Percentiles rank a stretch among this genome's conserved stretches.
phyloP scores from a whole-genome alignment of 176 grass and related monocot genomes.

The Coix lacrymajobi region DNA sequence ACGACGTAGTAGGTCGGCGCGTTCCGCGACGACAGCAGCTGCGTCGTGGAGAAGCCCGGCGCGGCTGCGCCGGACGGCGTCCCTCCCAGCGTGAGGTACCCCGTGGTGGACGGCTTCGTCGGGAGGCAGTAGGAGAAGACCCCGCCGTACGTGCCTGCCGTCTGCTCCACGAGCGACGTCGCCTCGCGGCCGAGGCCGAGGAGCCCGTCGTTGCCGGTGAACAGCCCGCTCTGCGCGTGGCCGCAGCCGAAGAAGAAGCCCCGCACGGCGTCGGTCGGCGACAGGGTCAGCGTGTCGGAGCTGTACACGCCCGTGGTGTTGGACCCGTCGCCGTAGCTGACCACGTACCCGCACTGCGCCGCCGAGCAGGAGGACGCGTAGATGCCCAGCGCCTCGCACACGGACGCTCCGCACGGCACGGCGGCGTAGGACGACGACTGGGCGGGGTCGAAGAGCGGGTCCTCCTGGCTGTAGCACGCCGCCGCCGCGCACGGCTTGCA shows the following conservation, averaged over 20 bases:
- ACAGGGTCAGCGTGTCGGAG: constrained; percentile 61
- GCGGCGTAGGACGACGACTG: constrained; percentile 70
- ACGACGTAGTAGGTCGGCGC: constrained; percentile 68
- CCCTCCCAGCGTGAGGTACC: constrained; percentile 65
- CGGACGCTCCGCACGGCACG: constrained; percentile 51
- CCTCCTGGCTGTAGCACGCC: constrained; percentile 61
- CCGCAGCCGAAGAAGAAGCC: constrained; percentile 73
- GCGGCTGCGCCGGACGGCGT: neutral
- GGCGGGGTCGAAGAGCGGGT: constrained; percentile 59
- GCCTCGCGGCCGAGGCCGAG: constrained; percentile 59
- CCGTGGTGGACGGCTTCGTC: constrained; percentile 34
- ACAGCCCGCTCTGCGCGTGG: constrained; percentile 48
- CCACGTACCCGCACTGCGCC: constrained; percentile 50
- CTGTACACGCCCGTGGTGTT: constrained; percentile 64
- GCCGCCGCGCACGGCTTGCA: constrained; percentile 49
- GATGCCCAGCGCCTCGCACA: constrained; percentile 42
- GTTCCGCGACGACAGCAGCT: constrained; percentile 37
- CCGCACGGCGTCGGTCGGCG: neutral
- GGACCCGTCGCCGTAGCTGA: constrained; percentile 77
- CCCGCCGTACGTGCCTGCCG: constrained; percentile 41
- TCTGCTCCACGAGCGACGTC: constrained; percentile 59
- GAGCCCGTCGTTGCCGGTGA: constrained; percentile 54
- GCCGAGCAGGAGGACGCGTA: constrained; percentile 34
- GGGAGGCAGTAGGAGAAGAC: constrained; percentile 93
- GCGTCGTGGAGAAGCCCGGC: constrained; percentile 45